These are phyloP conservation scores for Zanthoxylum bungeanum DNA, from an alignment of 345 rosid genomes.

Conservation along the genomic window DNA sequence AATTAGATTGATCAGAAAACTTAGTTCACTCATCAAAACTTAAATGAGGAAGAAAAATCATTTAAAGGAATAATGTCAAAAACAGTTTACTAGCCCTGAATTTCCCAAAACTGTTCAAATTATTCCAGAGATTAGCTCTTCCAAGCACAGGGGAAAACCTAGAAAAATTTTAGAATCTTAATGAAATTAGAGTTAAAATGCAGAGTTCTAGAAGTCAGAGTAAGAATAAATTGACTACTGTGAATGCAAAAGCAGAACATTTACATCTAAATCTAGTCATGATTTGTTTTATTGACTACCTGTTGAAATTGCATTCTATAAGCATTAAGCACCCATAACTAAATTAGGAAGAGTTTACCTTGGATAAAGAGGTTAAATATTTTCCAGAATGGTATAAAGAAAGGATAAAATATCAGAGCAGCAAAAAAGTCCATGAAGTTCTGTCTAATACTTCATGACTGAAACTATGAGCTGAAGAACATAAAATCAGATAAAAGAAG, in stretches of 20 bases:
- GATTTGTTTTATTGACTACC: neutral
- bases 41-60: neutral
- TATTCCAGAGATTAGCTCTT: neutral
- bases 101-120: neutral
- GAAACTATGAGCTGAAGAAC: neutral
- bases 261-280: neutral
- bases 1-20: slow-evolving; percentile 23
- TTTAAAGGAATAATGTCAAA: neutral
- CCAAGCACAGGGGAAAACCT: neutral
- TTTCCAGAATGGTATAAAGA: neutral
- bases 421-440: neutral
- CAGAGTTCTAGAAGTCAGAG: no score
- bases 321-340: neutral
- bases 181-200: no score
- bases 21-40: slow-evolving; percentile 6
- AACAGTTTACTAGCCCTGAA: neutral
- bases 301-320: neutral
- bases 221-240: neutral
- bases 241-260: neutral
- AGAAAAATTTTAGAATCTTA: neutral
- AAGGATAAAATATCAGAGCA: no score
- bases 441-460: neutral
- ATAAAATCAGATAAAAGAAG: neutral
- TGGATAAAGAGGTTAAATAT: neutral
- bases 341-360: neutral